Conservation (phyloP, 805 yeast species). For the Kregervanrija delftensis region DNA sequence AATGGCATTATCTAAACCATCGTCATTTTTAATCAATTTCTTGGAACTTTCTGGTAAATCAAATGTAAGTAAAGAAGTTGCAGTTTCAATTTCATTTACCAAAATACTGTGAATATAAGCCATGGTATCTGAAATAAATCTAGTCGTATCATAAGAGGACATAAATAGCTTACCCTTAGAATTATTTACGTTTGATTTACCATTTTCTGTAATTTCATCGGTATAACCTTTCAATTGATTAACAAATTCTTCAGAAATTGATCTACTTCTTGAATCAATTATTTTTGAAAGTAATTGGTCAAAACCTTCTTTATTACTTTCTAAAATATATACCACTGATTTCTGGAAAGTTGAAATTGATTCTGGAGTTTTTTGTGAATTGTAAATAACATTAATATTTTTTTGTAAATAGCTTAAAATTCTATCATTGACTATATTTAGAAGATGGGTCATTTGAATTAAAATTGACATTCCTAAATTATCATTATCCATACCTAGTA, state of each 20-base stretch:
- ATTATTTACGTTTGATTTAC: slow-evolving; percentile 4
- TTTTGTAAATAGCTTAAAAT: slow-evolving; percentile 35
- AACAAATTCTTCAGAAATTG: slow-evolving; percentile 59
- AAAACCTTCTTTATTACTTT: slow-evolving; percentile 42
- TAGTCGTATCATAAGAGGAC: slow-evolving; percentile 70
- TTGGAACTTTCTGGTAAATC: slow-evolving; percentile 18
- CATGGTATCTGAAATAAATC: slow-evolving; percentile 79
- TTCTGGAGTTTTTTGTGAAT: slow-evolving; percentile 12
- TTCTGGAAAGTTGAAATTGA: slow-evolving; percentile 24
- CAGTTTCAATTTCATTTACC: slow-evolving; percentile 79
- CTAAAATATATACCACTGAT: slow-evolving; percentile 23
- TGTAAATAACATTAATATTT: slow-evolving; percentile 22
- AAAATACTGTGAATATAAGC: slow-evolving; percentile 84
- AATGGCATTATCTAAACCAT: slow-evolving; percentile 19
- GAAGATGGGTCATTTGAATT: slow-evolving; percentile 44
- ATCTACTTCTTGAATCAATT: slow-evolving; percentile 61
- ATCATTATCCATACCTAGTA: slow-evolving; percentile 65
- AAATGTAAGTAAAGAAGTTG: slow-evolving; percentile 52
- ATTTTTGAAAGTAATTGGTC: slow-evolving; percentile 55
- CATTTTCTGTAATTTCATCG: slow-evolving; percentile 9
- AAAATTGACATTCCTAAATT: slow-evolving; percentile 60
- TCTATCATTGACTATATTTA: slow-evolving; percentile 49
- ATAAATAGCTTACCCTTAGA: slow-evolving; percentile 43
- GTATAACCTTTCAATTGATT: slow-evolving; percentile 41
- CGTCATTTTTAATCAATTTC: not conserved